Evolutionary conservation across 73 alveolate genomes (phyloP), one percentile per base, ranked within the genome.

Genomic region (Paramecium tetraurelia): DNA sequence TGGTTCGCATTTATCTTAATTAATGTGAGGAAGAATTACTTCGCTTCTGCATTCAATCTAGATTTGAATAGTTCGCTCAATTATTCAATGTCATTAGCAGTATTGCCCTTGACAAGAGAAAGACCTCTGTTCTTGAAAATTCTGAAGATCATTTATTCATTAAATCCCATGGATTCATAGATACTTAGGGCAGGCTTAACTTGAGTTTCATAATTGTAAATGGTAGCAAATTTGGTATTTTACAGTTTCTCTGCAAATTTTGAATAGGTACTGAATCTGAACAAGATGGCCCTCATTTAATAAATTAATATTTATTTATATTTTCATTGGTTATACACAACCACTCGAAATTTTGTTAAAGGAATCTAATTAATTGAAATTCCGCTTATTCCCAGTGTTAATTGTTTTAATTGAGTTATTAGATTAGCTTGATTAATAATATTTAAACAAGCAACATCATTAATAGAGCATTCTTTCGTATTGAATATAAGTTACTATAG

Each of bases 261-360:
- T 2, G 84, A 40, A 63, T 63, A 63, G 24, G 84, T 63, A 14
- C 84, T 63, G 27, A 63, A 63, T 63, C 84, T 63, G 31, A 31
- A 63, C 27, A 63, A 14, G 84, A 63, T 63, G 46, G 84, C 84
- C 84, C 48, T 63, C 84, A 63, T 63, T 63, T 63, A 63, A 63
- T 63, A 63, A 63, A 31, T 63, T 53, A 53, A 53, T 53, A 53
- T 53, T 53, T 53, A 18, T 31, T 22, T 63, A 63, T 63, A 63
- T 63, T 63, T 63, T 63, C 48, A 63, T 63, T 63, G 84, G 44
- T 63, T 63, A 63, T 63, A 63, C 14, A 63, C 48, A 63, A 63
- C 84, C 84, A 63, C 27, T 63, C 84, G 21, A 63, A 63, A 24
- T 63, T 63, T 27, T 20, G 84, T 63, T 63, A 7, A 2, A 27